Evolutionary conservation across 1,139 yeast genomes (phyloP), one percentile per base, ranked within the genome.

Genomic region (Arxiozyma bovina): DNA sequence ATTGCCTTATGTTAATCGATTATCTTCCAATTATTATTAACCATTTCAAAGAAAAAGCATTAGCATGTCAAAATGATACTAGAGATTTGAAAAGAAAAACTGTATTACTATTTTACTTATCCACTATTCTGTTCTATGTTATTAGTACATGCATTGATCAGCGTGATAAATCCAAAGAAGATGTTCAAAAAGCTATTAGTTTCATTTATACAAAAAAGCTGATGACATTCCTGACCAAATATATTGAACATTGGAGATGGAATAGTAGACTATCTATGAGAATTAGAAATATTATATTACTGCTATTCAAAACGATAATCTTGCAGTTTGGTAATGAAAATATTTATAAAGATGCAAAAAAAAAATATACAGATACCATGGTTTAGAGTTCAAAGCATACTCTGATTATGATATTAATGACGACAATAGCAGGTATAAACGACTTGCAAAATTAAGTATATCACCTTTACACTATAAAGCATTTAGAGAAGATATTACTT

Each of bases 401-500:
- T 72, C 73, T 42, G 61, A 64, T 4, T 52, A 56, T 9, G 53
- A 57, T 6, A 57, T 63, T 52, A 27, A 27, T 27, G 8, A 27
- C 9, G 30, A 27, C 11, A 8, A 5, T 5, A 27, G 30, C 11
- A 4, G 11, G 2, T 65, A 57, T 55, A 69, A 68, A 53, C 21
- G 23, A 34, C 6, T 18, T 22, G 30, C 17, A 46, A 43, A 20
- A 7, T 69, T 81, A 49, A 73, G 77, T 0, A 81, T 89, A 42
- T 82, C 96, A 1, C 93, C 96, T 0, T 70, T 89, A 41, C 96
- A 89, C 61, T 90, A 87, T 66, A 83, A 81, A 65, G 82, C 87
- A 4, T 88, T 87, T 64, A 76, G 89, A 57, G 87, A 85, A 58
- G 96, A 89, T 60, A 70, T 90, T 7, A 70, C 77, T 4, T 81